phyloP scores from a whole-genome alignment of 495 filamentous ascomycete genomes.

The Penicillium diatomitis region DNA sequence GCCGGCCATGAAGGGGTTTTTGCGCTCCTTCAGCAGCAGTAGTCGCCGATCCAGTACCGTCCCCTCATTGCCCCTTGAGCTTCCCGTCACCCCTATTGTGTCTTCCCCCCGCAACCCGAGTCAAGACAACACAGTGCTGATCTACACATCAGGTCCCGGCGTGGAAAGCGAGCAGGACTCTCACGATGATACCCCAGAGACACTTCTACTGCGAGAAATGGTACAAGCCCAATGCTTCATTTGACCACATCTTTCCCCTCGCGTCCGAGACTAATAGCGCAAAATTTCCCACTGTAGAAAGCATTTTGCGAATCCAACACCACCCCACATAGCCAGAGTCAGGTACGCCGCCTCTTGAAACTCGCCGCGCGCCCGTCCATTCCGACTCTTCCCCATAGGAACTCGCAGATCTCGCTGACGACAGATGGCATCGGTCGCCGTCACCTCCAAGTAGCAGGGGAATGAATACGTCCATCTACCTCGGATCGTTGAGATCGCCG shows the following conservation, averaged over 20 bases:
- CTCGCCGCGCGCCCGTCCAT: too few species aligned
- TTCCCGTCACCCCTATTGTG: slow-evolving; percentile 1
- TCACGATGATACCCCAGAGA: slow-evolving; percentile 40
- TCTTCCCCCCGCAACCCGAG: slow-evolving; percentile 2
- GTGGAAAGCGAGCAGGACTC: slow-evolving; percentile 9
- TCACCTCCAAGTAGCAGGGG: slow-evolving; percentile 38
- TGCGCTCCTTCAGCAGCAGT: slow-evolving; percentile 3
- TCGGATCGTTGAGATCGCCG: slow-evolving; percentile 86
- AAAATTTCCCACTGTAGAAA: slow-evolving; percentile 28
- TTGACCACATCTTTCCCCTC: neutral
- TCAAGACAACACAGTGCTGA: neutral
- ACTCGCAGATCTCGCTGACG: too few species aligned
- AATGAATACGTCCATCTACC: slow-evolving; percentile 93
- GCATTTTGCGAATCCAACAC: slow-evolving; percentile 74
- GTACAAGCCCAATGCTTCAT: slow-evolving; percentile 18
- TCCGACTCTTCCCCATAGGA: neutral
- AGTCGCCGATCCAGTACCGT: slow-evolving; percentile 21
- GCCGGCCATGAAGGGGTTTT: slow-evolving; percentile 13
- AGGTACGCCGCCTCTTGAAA: slow-evolving; percentile 34
- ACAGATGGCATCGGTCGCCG: neutral
- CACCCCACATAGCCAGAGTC: slow-evolving; percentile 48
- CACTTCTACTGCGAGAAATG: slow-evolving; percentile 39
- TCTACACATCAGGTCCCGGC: slow-evolving; percentile 12
- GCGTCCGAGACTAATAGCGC: neutral
- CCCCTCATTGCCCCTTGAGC: neutral